Base-by-base conservation (phyloP, 768 basidiomycete species). In the Amanita muscaria region DNA sequence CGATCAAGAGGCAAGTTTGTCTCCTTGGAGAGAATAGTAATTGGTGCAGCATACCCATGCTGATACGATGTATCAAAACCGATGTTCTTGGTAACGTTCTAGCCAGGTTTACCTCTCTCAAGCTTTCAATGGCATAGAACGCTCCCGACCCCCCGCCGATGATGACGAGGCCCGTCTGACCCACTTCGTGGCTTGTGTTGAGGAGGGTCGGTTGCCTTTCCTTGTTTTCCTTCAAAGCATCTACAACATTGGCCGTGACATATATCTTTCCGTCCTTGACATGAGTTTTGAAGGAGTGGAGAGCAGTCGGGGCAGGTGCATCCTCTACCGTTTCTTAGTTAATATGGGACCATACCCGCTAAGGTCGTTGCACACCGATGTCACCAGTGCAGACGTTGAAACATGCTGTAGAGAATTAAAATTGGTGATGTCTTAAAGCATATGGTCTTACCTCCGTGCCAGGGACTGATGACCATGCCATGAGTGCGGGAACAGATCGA, bases 331-430 rank as follows among this genome's bases (percentile, higher is more conserved):
- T 24, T 15, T 25, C 14, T 32, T 22, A 0, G 11, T 36, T 22
- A 44, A 25, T n/a, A 3, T 25, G 8, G 22, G 3, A 16, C 45
- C 38, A 46, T 59, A n/a, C n/a, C n/a, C 32, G 27, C 30, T 36
- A 37, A n/a, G 24, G 9, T 30, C 16, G 22, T 14, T 4, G 49
- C 69, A 25, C 51, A 83, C 81, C 82, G 29, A 88, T 88, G 53
- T 90, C 88, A 10, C 87, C 87, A 22, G 77, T 86, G 63, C 79
- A 82, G 40, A 88, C 73, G 53, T 85, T 87, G 71, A 91, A 94
- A 63, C 90, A 92, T 24, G 89, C 89, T 87, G 22, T 7, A 51
- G 38, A 25, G 32, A 29, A 23, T 44, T 40, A 30, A 44, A 46
- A 16, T 10, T 16, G 18, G 23, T 16, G 4, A 21, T 39, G 22